These are phyloP conservation scores for Paramecium pentaurelia DNA, from an alignment of 73 alveolate species.

Conservation along the genomic window DNA sequence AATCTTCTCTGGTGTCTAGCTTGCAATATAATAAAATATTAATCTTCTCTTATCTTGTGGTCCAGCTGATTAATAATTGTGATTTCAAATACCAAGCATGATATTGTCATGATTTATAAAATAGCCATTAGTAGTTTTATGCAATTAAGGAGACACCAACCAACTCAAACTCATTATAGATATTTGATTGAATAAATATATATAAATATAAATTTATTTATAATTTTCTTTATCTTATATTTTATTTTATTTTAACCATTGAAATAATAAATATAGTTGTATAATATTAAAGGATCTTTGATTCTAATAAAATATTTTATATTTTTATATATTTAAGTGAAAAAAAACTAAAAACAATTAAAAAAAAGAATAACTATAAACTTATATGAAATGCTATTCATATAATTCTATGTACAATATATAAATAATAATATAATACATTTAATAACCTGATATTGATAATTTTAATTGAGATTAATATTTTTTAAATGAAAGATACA, in stretches of 20 bases:
- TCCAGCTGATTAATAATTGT: not conserved
- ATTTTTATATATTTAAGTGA: no score
- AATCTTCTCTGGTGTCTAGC: conserved; percentile 55
- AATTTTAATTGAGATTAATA: no score
- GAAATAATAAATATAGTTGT: no score
- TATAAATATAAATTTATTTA: not conserved
- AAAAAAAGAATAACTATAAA: not conserved
- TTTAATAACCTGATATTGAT: no score
- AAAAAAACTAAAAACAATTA: not conserved
- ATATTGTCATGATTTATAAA: conserved; percentile 60
- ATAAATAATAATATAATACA: no score
- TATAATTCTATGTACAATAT: no score
- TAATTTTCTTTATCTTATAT: not conserved
- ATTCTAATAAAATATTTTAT: no score
- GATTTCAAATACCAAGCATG: conserved; percentile 34
- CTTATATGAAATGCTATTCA: no score
- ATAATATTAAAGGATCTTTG: not conserved
- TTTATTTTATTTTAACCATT: not conserved
- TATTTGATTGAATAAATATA: not conserved
- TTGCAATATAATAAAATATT: conserved; percentile 59
- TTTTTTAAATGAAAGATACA: not conserved
- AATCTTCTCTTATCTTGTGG: conserved; percentile 51
- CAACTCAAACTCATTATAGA: conserved; percentile 36
- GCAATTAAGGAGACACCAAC: conserved; percentile 26
- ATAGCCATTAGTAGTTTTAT: conserved; percentile 56